Evolutionary conservation across 2,329 filamentous ascomycete species (phyloP).

Genomic region (Pestalotiopsis sp.): DNA sequence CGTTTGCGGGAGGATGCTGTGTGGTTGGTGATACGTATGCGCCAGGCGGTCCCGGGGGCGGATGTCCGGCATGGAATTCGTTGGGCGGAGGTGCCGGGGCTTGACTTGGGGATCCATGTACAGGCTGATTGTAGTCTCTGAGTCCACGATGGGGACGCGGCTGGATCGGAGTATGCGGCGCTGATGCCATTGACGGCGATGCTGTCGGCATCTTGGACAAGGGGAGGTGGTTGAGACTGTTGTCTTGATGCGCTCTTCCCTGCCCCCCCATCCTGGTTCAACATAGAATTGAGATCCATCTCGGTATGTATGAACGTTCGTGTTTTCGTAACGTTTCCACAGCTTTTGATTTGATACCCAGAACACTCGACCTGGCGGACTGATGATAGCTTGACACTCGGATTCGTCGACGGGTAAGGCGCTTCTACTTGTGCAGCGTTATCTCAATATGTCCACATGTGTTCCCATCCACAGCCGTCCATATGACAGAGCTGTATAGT

Average conservation of each 20-base stretch:
- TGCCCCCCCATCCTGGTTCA: slow-evolving; percentile 51
- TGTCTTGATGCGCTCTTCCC: slow-evolving; percentile 29
- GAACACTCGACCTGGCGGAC: background rate
- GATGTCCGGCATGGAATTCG: slow-evolving; percentile 43
- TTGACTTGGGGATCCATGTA: slow-evolving; percentile 45
- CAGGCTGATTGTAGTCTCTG: slow-evolving; percentile 51
- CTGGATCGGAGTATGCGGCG: slow-evolving; percentile 41
- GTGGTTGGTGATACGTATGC: slow-evolving; percentile 43
- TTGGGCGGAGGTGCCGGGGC: slow-evolving; percentile 39
- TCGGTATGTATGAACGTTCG: slow-evolving; percentile 14
- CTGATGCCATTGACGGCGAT: slow-evolving; percentile 26
- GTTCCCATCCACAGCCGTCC: background rate
- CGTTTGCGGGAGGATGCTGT: slow-evolving; percentile 38
- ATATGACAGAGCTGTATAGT: background rate
- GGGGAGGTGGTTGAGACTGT: slow-evolving; percentile 26
- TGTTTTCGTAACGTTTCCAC: background rate
- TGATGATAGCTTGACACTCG: background rate
- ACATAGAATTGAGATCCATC: slow-evolving; percentile 57
- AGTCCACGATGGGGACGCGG: slow-evolving; percentile 46
- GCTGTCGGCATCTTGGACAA: slow-evolving; percentile 24
- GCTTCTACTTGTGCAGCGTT: background rate
- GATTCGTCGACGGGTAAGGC: background rate
- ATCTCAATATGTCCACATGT: slow-evolving; percentile 2
- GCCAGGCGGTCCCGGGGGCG: slow-evolving; percentile 22
- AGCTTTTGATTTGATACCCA: background rate